Conservation (phyloP, 2,329 filamentous ascomycete genomes). For the Ilyonectria sp. region DNA sequence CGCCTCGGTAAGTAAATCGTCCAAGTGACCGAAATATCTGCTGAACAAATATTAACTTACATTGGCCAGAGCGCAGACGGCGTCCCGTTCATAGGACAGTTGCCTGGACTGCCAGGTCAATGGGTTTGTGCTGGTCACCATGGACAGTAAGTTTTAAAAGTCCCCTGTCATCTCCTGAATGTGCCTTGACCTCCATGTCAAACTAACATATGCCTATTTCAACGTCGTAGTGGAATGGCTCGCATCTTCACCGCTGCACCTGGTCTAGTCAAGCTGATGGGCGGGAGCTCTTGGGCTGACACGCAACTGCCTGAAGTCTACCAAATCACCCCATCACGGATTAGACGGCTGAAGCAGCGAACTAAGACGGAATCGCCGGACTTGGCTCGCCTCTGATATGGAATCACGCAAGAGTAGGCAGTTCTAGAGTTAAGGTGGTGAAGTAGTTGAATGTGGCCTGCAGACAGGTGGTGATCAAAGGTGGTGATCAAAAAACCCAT, state of each 20-base stretch:
- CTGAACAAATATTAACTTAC: not conserved
- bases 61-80: constrained; percentile 26
- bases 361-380: not conserved
- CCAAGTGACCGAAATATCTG: too few species aligned
- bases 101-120: constrained; percentile 28
- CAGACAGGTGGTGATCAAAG: too few species aligned
- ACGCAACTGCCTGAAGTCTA: constrained; percentile 28
- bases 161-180: too few species aligned
- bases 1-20: constrained; percentile 14
- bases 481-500: too few species aligned
- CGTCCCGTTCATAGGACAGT: constrained; percentile 29
- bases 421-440: too few species aligned
- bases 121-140: constrained; percentile 35
- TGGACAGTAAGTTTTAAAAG: constrained; percentile 29
- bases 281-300: constrained; percentile 27
- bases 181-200: too few species aligned
- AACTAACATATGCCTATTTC: not conserved
- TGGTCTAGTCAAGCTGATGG: constrained; percentile 31
- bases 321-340: constrained; percentile 18
- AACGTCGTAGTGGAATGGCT: constrained; percentile 26
- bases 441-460: too few species aligned
- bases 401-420: too few species aligned
- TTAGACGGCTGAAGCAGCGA: not conserved
- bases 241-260: constrained; percentile 33
- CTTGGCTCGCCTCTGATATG: not conserved